Base-by-base conservation (phyloP, 2,329 filamentous ascomycete genomes). In the Clonostachys rhizophaga region DNA sequence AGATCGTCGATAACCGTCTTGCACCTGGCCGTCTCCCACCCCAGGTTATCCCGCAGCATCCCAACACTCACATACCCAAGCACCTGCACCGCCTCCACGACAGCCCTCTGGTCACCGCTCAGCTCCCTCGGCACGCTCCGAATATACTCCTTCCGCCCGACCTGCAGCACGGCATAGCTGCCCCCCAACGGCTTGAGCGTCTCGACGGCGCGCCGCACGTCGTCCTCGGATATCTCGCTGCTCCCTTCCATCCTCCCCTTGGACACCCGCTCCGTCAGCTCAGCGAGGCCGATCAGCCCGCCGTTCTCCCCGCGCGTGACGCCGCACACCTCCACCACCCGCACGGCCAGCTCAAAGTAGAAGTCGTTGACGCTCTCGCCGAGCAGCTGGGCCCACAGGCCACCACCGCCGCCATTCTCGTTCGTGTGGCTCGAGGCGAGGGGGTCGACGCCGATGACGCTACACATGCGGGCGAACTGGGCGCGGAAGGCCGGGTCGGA, bases 381-480 rank as follows among this genome's bases (percentile, higher is more conserved):
- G 17, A 97, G 78, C 52, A 97, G 81, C 71, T 96, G 91, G 9
- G 90, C 87, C 92, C 94, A 97, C 49, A 96, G 84, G 49, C 86
- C 94, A 40, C 67, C 66, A 20, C 44, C 20, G 12, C 14, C 13
- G 4, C 51, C 72, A 72, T 45, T 74, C 72, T 55, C 72, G 20
- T 42, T 41, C 30, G 54, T 54, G 43, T 57, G 60, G 65, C 64
- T 70, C 52, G 64, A 65, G 33, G 91, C 90, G 16, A 99, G 76
- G 3, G 94, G 95, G 65, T 99, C 94, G 12, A 99, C 91, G 43
- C 94, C 94, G 55, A 99, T 96, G 52, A 91, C 91, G 59, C 91
- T 84, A 71, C 94, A 99, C 94, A 99, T 99, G 65, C 92, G 90
- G 4, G 94, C 92, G 63, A 99, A 99, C 68, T 99, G 92, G 34